These are phyloP conservation scores for Platanthera guangdongensis DNA, from an alignment of 106 monocot species.

Conservation along the genomic window DNA sequence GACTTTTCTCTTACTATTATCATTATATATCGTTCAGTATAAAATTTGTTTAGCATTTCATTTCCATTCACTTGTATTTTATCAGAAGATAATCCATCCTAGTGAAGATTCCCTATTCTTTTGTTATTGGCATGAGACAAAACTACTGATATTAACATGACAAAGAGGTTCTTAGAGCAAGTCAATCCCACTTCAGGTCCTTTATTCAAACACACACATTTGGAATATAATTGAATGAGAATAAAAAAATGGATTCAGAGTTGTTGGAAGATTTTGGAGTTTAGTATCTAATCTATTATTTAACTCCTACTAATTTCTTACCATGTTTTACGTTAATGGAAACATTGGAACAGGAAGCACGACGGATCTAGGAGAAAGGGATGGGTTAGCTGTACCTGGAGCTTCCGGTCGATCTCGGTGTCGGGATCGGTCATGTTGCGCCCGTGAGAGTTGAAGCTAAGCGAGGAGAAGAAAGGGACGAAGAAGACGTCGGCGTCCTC, in stretches of 20 bases:
- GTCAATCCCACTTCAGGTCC: not conserved
- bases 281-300: not conserved
- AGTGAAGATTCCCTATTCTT: too few species aligned
- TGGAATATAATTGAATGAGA: not conserved
- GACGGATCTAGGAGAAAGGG: not conserved
- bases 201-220: not conserved
- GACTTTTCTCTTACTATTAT: too few species aligned
- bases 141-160: too few species aligned
- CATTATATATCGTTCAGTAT: too few species aligned
- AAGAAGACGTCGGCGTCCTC: conserved; percentile 78
- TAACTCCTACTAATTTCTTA: not conserved
- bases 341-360: not conserved
- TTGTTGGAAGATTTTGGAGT: not conserved
- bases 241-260: conserved; percentile 1
- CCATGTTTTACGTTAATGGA: not conserved
- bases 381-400: conserved; percentile 35
- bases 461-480: conserved; percentile 96
- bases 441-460: conserved; percentile 92
- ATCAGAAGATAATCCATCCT: too few species aligned
- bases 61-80: too few species aligned
- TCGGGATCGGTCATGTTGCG: conserved; percentile 93
- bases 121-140: too few species aligned
- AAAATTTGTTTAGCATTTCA: too few species aligned
- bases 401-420: conserved; percentile 71
- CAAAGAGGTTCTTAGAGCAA: not conserved